Conservation (phyloP, 2,329 filamentous ascomycete species). For the Leptographium flavum region DNA sequence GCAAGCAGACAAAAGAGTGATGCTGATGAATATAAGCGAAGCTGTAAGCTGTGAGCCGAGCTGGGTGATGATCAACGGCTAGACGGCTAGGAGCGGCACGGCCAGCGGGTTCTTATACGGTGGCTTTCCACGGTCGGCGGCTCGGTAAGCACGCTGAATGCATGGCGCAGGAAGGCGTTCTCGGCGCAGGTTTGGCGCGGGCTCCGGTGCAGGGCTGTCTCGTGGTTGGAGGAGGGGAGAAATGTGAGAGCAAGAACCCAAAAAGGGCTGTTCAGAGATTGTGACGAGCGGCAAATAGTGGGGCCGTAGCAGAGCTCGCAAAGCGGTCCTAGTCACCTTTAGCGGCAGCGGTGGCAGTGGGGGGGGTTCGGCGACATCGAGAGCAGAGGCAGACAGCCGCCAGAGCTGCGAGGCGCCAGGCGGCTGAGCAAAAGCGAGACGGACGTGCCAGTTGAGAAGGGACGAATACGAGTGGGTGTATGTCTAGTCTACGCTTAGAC, state of each 20-base stretch:
- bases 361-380: neutral
- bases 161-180: neutral
- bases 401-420: no score
- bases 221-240: neutral
- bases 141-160: neutral
- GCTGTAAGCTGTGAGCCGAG: no score
- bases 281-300: constrained; percentile 1
- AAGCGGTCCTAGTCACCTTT: no score
- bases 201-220: no score
- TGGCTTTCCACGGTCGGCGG: neutral
- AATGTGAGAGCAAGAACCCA: neutral
- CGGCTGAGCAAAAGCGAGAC: neutral
- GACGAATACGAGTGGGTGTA: no score
- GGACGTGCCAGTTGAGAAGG: neutral
- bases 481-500: no score
- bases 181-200: no score
- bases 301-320: neutral
- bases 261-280: neutral
- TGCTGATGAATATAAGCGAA: no score
- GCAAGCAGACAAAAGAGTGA: neutral
- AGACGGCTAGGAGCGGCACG: no score
- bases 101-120: neutral
- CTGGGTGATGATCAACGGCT: no score
- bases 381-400: neutral
- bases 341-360: no score